Percentiles rank a stretch among this genome's conserved stretches.
These are phyloP conservation scores for Lycium barbarum DNA, from an alignment of 257 asterid species.

Conservation along the genomic window DNA sequence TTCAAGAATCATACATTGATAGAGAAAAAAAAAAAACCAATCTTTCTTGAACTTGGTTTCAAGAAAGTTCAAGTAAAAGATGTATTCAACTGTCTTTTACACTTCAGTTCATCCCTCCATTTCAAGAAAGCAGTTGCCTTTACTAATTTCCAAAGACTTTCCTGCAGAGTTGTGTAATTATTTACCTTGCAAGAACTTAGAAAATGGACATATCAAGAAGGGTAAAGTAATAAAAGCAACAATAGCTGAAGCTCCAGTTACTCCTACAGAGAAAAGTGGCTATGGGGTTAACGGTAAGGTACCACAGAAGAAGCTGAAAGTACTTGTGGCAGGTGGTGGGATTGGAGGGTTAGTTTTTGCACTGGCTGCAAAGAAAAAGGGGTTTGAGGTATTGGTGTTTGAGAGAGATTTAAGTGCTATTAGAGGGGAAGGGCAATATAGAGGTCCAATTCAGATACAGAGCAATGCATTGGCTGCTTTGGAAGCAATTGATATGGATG, in stretches of 20 bases:
- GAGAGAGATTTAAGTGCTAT: slow-evolving; percentile 97
- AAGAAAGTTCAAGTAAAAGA: slow-evolving; percentile 30
- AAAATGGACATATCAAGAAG: slow-evolving; percentile 42
- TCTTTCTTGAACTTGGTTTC: slow-evolving; percentile 24
- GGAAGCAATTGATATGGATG: slow-evolving; percentile 90
- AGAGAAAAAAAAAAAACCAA: not conserved
- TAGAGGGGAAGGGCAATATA: slow-evolving; percentile 95
- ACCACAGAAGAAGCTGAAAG: slow-evolving; percentile 61
- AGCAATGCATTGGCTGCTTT: slow-evolving; percentile 95
- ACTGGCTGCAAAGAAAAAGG: slow-evolving; percentile 80
- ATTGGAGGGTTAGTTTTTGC: slow-evolving; percentile 95
- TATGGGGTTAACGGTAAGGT: slow-evolving; percentile 30
- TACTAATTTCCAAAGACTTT: slow-evolving; percentile 40
- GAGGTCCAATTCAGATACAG: slow-evolving; percentile 97
- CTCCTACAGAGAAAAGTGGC: slow-evolving; percentile 21
- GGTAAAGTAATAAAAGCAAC: slow-evolving; percentile 42
- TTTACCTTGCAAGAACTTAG: slow-evolving; percentile 36
- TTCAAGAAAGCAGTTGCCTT: slow-evolving; percentile 54
- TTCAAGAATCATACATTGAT: not conserved
- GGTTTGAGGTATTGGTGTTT: slow-evolving; percentile 90
- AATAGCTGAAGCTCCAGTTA: slow-evolving; percentile 37
- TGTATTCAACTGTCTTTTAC: slow-evolving; percentile 56
- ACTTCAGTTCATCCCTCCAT: slow-evolving; percentile 55
- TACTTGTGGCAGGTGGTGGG: slow-evolving; percentile 97
- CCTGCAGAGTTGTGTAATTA: slow-evolving; percentile 45